Percentiles rank a stretch among this genome's conserved stretches.
Evolutionary conservation across 768 basidiomycete species (phyloP).

Genomic region (Auriscalpium microsporum): DNA sequence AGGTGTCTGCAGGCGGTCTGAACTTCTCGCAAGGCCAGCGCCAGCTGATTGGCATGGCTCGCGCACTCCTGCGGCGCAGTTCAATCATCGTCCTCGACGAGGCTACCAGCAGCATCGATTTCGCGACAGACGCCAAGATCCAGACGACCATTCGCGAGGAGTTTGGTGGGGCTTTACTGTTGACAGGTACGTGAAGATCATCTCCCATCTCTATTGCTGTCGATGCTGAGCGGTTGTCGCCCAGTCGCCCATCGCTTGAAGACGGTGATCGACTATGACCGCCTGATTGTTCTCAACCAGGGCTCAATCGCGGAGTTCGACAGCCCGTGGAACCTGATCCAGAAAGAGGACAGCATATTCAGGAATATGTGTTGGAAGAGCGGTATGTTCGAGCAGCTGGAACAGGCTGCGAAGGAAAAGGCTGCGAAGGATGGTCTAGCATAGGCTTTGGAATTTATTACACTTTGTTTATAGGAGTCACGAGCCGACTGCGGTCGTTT

Average conservation of each 20-base stretch:
- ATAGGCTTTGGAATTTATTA: background rate
- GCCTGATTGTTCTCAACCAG: conserved; percentile 73
- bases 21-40: background rate
- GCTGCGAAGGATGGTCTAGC: conserved; percentile 4
- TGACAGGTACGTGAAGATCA: conserved; percentile 48
- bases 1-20: background rate
- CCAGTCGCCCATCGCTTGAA: conserved; percentile 65
- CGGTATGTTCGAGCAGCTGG: conserved; percentile 53
- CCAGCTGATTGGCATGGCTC: conserved; percentile 30
- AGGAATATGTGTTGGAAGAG: conserved; percentile 51
- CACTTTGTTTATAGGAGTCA: too few species aligned
- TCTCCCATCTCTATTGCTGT: conserved; percentile 2
- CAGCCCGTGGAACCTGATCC: conserved; percentile 41
- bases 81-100: conserved; percentile 63
- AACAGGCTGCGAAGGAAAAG: conserved; percentile 44
- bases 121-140: conserved; percentile 75
- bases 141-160: conserved; percentile 73
- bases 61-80: conserved; percentile 56
- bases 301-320: conserved; percentile 43
- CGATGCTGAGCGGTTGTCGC: background rate
- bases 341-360: conserved; percentile 40
- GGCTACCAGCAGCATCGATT: conserved; percentile 69
- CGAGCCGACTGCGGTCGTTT: too few species aligned
- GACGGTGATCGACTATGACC: conserved; percentile 76
- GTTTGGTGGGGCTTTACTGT: conserved; percentile 28